Conservation (phyloP, 1,284 basidiomycete species). For the Stereum hirsutum region DNA sequence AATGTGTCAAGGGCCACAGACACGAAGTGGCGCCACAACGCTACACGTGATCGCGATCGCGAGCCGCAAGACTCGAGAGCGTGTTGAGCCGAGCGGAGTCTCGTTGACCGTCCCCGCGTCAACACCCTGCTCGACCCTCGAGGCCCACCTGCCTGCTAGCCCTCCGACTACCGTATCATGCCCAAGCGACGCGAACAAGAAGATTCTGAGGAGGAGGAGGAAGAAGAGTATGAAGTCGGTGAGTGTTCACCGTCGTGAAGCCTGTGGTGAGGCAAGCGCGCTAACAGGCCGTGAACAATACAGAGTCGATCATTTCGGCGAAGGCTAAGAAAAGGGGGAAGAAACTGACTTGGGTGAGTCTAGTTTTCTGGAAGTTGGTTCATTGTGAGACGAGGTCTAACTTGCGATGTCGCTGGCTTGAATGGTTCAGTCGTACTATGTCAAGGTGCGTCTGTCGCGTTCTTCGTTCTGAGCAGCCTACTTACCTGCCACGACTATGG, state of each 20-base stretch:
- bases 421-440: slow-evolving; percentile 41
- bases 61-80: too few species aligned
- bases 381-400: neutral
- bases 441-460: slow-evolving; percentile 39
- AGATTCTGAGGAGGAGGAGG: too few species aligned
- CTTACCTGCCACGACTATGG: slow-evolving; percentile 6
- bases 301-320: slow-evolving; percentile 48
- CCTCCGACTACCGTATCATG: too few species aligned
- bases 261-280: neutral
- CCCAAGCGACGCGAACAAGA: too few species aligned
- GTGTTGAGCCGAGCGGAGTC: too few species aligned
- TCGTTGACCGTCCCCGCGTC: too few species aligned
- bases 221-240: slow-evolving; percentile 64
- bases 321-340: slow-evolving; percentile 29
- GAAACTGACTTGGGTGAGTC: slow-evolving; percentile 33
- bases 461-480: neutral
- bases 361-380: neutral
- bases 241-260: slow-evolving; percentile 17
- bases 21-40: too few species aligned
- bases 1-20: too few species aligned
- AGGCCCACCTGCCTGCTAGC: too few species aligned
- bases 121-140: too few species aligned
- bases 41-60: too few species aligned
- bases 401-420: neutral
- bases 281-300: neutral